Evolutionary conservation across 176 grass and related monocot genomes (phyloP).

Genomic region (Raddia guianensis): DNA sequence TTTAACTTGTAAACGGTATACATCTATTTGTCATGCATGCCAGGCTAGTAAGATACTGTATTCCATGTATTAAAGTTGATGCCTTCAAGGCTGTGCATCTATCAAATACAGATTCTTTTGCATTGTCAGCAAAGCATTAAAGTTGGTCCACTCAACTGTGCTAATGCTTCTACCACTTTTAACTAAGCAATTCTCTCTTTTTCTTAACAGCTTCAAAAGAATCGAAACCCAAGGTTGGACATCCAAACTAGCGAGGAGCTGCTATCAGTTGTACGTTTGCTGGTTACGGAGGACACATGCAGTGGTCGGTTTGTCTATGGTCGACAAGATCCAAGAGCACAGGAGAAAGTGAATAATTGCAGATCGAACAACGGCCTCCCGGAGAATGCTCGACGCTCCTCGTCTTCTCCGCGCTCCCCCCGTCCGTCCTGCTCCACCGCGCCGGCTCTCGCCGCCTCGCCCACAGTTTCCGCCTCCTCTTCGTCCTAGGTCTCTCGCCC

Average conservation of each 20-base stretch:
- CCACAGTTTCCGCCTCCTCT: too few species aligned
- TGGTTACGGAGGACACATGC: constrained; percentile 81
- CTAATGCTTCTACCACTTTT: constrained; percentile 1
- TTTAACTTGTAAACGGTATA: neutral
- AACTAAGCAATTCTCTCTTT: neutral
- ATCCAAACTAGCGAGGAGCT: constrained; percentile 80
- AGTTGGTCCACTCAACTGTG: neutral
- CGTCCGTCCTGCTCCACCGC: too few species aligned
- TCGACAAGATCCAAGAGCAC: constrained; percentile 66
- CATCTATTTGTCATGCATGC: neutral
- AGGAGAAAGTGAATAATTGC: too few species aligned
- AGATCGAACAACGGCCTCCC: too few species aligned
- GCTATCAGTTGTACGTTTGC: constrained; percentile 75
- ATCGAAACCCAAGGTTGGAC: constrained; percentile 71
- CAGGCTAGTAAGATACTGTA: constrained; percentile 3
- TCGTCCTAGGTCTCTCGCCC: too few species aligned
- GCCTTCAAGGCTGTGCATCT: neutral
- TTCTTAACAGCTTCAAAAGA: constrained; percentile 57
- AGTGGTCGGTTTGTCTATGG: constrained; percentile 76
- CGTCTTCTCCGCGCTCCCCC: too few species aligned
- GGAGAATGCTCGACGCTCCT: too few species aligned
- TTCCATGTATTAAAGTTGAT: neutral
- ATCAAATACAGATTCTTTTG: neutral
- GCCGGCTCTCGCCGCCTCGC: too few species aligned
- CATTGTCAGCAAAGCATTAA: neutral